Evolutionary conservation across 2,329 filamentous ascomycete species (phyloP), one percentile per base, ranked within the genome.

Genomic region (Stromatinia cepivora): DNA sequence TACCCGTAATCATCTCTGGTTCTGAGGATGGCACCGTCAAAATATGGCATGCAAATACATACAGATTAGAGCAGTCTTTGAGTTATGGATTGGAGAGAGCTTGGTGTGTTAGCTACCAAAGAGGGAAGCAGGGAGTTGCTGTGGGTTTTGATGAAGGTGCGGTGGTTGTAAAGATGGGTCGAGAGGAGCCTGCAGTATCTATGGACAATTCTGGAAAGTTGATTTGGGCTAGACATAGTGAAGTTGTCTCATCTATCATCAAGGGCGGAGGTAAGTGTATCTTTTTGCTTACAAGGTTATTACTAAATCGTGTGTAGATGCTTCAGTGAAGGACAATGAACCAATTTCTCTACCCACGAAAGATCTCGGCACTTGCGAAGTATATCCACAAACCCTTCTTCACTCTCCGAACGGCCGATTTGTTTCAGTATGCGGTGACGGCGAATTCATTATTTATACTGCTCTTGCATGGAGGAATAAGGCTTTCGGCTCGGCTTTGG

Each of bases 381-480:
- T 99, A 56, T 99, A 97, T 80, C 95, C 95, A 0, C 94, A 97
- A 78, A 97, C 93, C 0, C 86, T 99, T 65, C 87, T 93, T 48
- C 95, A 99, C 82, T 97, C 94, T n/a, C 92, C 95, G 48, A 99
- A 99, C 76, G 93, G 93, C 65, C 89, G 93, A 71, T 94, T 94
- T 74, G 91, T 94, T 25, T 91, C 91, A 25, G 90, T 94, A 3
- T 98, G 94, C 74, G 95, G 95, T 74, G 95, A 99, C 79, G 95
- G 95, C 72, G 95, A 99, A 81, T 99, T 97, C 82, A 98, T 98
- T 79, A 97, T 98, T 77, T 98, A 98, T 83, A 98, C 95, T 39
- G 94, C 95, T 69, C 86, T 98, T 70, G 94, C 94, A 4, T 97
- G 96, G 87, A 90, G 95, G 79, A 98, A 99, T 82, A 97, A 98